These are phyloP conservation scores for Melocanna baccifera DNA, from an alignment of 176 grass and related monocot genomes.

Conservation along the genomic window DNA sequence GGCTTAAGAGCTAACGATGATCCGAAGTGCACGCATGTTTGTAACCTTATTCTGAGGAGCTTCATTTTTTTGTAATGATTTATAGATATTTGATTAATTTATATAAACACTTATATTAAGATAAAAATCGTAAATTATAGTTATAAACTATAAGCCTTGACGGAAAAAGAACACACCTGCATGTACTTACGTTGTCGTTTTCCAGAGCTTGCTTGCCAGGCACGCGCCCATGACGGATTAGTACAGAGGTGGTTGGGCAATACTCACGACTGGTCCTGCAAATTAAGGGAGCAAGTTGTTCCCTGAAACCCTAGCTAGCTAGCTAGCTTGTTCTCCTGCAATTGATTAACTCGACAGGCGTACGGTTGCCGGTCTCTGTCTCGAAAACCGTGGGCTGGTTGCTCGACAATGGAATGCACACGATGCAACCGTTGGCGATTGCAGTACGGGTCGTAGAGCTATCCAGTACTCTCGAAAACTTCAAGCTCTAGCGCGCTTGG, in stretches of 20 bases:
- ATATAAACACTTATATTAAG: rapidly evolving
- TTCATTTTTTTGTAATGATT: too few relatives aligned
- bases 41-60: too few relatives aligned
- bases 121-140: rapidly evolving
- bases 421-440: neutral
- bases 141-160: too few relatives aligned
- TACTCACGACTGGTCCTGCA: too few relatives aligned
- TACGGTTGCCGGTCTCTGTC: neutral
- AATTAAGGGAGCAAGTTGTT: neutral
- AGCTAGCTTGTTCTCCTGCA: neutral
- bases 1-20: neutral
- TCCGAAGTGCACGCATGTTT: neutral
- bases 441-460: neutral
- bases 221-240: too few relatives aligned
- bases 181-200: neutral
- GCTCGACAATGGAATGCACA: neutral
- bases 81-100: too few relatives aligned
- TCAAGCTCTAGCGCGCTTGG: too few relatives aligned
- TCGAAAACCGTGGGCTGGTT: neutral
- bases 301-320: neutral
- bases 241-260: too few relatives aligned
- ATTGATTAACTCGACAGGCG: neutral
- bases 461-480: neutral
- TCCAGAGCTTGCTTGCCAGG: too few relatives aligned
- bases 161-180: neutral